These are phyloP conservation scores for Solanum sitiens DNA, from an alignment of 257 asterid species.

Conservation along the genomic window DNA sequence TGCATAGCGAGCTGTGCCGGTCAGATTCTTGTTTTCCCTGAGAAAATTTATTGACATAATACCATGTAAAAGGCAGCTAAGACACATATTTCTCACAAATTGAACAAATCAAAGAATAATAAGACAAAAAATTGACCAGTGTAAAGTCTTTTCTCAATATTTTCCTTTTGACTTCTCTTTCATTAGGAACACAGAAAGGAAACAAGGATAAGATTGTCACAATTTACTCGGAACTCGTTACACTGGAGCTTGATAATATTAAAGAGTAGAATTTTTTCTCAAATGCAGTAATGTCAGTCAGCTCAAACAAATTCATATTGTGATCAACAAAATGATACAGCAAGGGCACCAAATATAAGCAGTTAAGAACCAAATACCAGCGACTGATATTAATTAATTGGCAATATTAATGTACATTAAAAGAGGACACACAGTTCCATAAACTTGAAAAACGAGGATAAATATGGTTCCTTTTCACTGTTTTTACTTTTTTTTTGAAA, in stretches of 20 bases:
- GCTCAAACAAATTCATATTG: neutral
- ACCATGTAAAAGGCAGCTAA: neutral
- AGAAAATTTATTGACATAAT: neutral
- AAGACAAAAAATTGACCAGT: neutral
- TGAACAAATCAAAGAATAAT: neutral
- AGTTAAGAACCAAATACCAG: neutral
- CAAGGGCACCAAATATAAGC: neutral
- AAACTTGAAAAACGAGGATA: neutral
- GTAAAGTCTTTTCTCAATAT: neutral
- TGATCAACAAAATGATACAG: neutral
- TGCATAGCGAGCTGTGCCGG: constrained; percentile 96
- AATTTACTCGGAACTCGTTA: neutral
- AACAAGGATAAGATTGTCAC: neutral
- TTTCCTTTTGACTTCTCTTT: neutral
- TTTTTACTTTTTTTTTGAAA: neutral
- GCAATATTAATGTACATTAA: neutral
- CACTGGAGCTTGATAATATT: neutral
- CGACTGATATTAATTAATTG: neutral
- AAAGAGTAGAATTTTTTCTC: neutral
- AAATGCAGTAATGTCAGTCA: neutral
- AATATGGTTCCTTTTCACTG: neutral
- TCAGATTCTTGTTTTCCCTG: constrained; percentile 97
- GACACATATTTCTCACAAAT: neutral
- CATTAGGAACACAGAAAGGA: neutral
- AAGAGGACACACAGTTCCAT: neutral